Evolutionary conservation across 2,329 filamentous ascomycete species (phyloP), one percentile per base, ranked within the genome.

Genomic region (Aspergillus glaucus): DNA sequence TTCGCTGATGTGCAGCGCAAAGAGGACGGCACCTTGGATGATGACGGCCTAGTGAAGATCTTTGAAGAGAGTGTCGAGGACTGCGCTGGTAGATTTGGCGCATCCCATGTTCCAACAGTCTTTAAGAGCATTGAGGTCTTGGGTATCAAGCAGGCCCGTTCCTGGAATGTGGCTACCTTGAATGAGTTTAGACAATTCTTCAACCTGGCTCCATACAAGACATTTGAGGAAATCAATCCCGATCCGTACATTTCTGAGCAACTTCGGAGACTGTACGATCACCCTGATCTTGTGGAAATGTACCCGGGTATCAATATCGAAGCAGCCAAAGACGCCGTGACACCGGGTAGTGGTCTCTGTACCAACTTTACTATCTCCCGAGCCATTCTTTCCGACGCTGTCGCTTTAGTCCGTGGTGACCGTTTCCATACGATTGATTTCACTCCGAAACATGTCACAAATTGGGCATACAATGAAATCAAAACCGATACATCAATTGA

Each of bases 121-220:
- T 75, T 86, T 58, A 79, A 76, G 56, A 71, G 75, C 1, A 75
- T 85, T n/a, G 83, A 85, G 62, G 72, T 83, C 2, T 72, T 84
- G 2, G 81, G 81, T 7, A 85, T 85, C 45, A 71, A 76, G 15
- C 82, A 85, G 55, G 79, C 77, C 5, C 77, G 82, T 36, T 76
- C 77, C 34, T 85, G 81, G 81, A 76, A 81, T 47, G 65, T 82
- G 9, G 79, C 76, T 0, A 79, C 80, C 0, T 64, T 85, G 36
- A 86, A 86, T 55, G 78, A 72, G 57, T 77, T 75, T 63, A 76
- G 68, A 54, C 72, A 66, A 52, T 79, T 69, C 61, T 80, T 76
- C 49, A 78, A 78, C 26, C 59, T 84, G 49, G 63, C 71, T 21
- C 67, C 70, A 2, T 72, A 79, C 53, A 66, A 71, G 43, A 73